A percentile compares a stretch with the other conserved stretches of the same genome.
These are phyloP conservation scores for Cynara cardunculus DNA, from an alignment of 129 eudicot genomes.

Conservation along the genomic window DNA sequence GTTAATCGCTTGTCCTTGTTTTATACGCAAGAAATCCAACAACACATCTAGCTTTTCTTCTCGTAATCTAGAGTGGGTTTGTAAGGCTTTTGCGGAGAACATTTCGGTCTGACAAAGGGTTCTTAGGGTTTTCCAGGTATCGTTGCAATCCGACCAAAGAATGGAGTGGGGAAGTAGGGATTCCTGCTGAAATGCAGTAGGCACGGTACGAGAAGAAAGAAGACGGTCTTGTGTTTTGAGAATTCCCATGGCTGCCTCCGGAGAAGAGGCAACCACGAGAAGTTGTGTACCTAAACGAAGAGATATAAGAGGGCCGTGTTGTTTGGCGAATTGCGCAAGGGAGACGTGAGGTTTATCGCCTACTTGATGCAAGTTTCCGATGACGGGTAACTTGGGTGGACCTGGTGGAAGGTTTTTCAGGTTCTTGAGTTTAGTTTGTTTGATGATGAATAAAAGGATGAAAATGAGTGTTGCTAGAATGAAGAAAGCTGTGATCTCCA, in stretches of 20 bases:
- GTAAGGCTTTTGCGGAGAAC: slow-evolving; percentile 13
- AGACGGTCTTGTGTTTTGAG: slow-evolving; percentile 22
- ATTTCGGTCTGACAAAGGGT: slow-evolving; percentile 18
- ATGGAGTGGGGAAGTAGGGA: neutral
- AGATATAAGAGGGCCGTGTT: slow-evolving; percentile 18
- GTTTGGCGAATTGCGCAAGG: slow-evolving; percentile 3
- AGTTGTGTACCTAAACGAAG: slow-evolving; percentile 19
- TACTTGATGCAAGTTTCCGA: slow-evolving; percentile 25
- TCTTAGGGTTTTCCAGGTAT: slow-evolving; percentile 15
- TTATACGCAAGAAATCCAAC: neutral
- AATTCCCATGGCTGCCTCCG: slow-evolving; percentile 2
- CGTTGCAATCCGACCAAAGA: slow-evolving; percentile 7
- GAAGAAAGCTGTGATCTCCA: neutral
- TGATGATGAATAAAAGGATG: neutral
- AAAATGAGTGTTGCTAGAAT: neutral
- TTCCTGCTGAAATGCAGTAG: neutral
- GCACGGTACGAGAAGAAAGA: slow-evolving; percentile 10
- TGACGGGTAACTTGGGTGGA: slow-evolving; percentile 12
- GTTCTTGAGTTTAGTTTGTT: neutral
- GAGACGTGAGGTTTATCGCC: slow-evolving; percentile 11
- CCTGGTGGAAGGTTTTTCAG: slow-evolving; percentile 19
- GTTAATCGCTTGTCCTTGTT: slow-evolving; percentile 14
- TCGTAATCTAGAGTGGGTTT: slow-evolving; percentile 11
- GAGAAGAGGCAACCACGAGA: slow-evolving; percentile 18
- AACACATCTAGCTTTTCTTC: slow-evolving; percentile 1